These are phyloP conservation scores for Astrothelium macrocarpum DNA, from an alignment of 495 filamentous ascomycete species.

Conservation along the genomic window DNA sequence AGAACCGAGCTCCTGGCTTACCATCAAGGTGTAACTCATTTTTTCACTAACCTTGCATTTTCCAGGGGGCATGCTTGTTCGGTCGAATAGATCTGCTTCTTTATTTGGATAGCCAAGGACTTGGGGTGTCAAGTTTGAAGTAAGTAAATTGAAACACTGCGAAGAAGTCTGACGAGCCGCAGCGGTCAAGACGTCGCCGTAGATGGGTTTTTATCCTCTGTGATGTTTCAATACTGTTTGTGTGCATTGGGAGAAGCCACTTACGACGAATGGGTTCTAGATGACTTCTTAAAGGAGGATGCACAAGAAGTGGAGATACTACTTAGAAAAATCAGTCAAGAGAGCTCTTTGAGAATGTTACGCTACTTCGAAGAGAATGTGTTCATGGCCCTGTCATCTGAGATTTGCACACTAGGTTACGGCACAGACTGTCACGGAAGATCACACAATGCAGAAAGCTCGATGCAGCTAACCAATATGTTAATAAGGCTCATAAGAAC, in stretches of 20 bases:
- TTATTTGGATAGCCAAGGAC: background rate
- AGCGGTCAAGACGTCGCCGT: background rate
- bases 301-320: too few species aligned
- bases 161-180: background rate
- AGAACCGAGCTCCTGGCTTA: background rate
- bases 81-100: background rate
- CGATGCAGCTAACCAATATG: background rate
- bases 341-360: background rate
- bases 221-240: background rate
- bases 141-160: background rate
- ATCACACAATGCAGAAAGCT: background rate
- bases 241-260: too few species aligned
- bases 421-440: background rate
- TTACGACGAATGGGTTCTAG: too few species aligned
- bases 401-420: background rate
- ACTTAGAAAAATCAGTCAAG: background rate
- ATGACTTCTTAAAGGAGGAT: too few species aligned
- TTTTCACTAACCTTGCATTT: background rate
- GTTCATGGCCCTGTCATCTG: background rate
- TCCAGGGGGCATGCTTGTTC: background rate
- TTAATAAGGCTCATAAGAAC: too few species aligned
- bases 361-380: background rate
- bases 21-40: background rate
- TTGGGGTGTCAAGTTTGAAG: background rate
- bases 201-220: background rate